phyloP scores from a whole-genome alignment of 1,284 basidiomycete species.

The Amylostereum areolatum region DNA sequence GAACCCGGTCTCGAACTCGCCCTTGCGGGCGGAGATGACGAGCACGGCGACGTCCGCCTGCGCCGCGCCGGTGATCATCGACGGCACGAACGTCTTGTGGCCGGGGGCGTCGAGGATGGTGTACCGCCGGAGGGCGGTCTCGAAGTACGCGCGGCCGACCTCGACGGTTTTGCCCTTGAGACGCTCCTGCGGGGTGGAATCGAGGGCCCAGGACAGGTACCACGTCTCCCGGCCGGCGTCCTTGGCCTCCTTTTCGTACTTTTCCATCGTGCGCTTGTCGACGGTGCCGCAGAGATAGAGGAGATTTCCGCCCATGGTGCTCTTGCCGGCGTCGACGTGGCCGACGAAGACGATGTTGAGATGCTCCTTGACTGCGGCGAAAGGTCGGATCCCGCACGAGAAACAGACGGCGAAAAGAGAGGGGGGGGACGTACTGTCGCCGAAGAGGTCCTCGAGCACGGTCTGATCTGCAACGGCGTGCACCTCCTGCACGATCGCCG shows the following conservation, averaged over 20 bases:
- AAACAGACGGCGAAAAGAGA: too few species aligned
- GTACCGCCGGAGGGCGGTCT: slow-evolving; percentile 80
- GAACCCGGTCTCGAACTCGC: slow-evolving; percentile 97
- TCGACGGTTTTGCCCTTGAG: slow-evolving; percentile 95
- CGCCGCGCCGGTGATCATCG: slow-evolving; percentile 94
- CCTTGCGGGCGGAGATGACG: slow-evolving; percentile 94
- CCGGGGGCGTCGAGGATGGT: slow-evolving; percentile 96
- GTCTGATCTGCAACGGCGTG: slow-evolving; percentile 75
- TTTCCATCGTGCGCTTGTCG: slow-evolving; percentile 97
- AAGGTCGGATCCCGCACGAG: too few species aligned
- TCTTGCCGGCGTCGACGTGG: slow-evolving; percentile 97
- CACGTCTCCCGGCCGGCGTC: slow-evolving; percentile 92
- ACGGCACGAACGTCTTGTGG: slow-evolving; percentile 94
- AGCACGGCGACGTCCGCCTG: slow-evolving; percentile 93
- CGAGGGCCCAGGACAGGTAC: slow-evolving; percentile 96
- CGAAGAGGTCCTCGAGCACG: slow-evolving; percentile 85
- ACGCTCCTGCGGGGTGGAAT: slow-evolving; percentile 92
- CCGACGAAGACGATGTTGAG: slow-evolving; percentile 96
- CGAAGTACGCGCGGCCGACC: slow-evolving; percentile 94
- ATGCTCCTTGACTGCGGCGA: slow-evolving; percentile 74
- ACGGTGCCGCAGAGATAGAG: slow-evolving; percentile 86
- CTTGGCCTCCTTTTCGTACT: slow-evolving; percentile 92
- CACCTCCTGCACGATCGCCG: slow-evolving; percentile 75
- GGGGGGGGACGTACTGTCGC: slow-evolving; percentile 53
- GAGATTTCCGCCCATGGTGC: slow-evolving; percentile 95